phyloP scores from a whole-genome alignment of 2,329 filamentous ascomycete genomes.

The Cladophialophora yegresii region DNA sequence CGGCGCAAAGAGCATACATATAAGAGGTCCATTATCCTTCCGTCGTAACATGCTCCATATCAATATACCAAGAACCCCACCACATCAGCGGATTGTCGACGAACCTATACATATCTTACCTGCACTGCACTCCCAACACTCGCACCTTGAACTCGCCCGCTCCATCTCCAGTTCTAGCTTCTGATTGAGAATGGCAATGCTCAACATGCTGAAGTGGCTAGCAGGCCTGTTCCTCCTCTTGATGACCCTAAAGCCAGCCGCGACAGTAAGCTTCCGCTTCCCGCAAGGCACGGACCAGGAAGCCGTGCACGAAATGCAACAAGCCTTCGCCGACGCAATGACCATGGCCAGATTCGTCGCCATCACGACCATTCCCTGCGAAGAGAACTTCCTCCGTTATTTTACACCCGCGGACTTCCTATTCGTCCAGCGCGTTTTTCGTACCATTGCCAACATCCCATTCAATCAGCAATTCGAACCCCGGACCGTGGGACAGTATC shows the following conservation, averaged over 20 bases:
- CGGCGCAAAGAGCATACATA: background rate
- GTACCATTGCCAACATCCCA: background rate
- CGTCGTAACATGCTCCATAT: background rate
- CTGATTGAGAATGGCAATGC: background rate
- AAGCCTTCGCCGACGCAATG: background rate
- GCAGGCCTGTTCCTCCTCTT: background rate
- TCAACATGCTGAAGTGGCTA: background rate
- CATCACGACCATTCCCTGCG: background rate
- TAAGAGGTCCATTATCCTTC: background rate
- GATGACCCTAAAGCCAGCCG: background rate
- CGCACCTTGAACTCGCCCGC: background rate
- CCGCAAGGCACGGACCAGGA: background rate
- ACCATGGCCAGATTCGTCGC: background rate
- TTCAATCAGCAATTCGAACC: background rate
- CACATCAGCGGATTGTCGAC: background rate
- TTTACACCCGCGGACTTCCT: background rate
- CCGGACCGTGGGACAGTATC: background rate
- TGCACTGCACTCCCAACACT: background rate
- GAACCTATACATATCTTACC: background rate
- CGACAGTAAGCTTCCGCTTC: background rate
- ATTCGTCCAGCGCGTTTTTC: background rate
- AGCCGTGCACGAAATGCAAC: background rate
- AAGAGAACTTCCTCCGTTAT: background rate
- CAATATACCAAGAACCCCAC: background rate
- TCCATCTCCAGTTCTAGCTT: no score